A percentile compares a stretch with the other conserved stretches of the same genome.
Evolutionary conservation across 805 yeast genomes (phyloP).

Genomic region (Starmerella geochares): DNA sequence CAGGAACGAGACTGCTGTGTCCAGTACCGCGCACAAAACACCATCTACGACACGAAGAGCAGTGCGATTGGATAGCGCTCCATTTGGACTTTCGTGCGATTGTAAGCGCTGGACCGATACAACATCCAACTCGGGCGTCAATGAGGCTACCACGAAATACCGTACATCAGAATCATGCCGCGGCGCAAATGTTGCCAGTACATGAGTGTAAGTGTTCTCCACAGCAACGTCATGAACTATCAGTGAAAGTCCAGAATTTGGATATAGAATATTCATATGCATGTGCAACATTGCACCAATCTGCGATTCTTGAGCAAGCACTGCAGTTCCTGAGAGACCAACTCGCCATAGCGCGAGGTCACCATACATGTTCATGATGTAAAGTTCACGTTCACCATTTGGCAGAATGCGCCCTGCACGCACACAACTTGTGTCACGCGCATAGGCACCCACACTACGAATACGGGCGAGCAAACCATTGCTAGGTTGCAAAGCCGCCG

Average conservation of each 20-base stretch:
- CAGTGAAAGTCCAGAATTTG: slow-evolving; percentile 44
- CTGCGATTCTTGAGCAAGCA: slow-evolving; percentile 33
- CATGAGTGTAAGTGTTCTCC: slow-evolving; percentile 37
- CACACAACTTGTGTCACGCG: slow-evolving; percentile 46
- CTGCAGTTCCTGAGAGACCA: slow-evolving; percentile 38
- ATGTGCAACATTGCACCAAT: slow-evolving; percentile 34
- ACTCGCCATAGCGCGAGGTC: slow-evolving; percentile 42
- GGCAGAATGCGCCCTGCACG: slow-evolving; percentile 43
- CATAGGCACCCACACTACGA: slow-evolving; percentile 13
- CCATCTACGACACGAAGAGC: slow-evolving; percentile 44
- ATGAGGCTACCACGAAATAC: slow-evolving; percentile 47
- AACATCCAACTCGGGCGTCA: slow-evolving; percentile 37
- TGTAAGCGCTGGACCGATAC: slow-evolving; percentile 59
- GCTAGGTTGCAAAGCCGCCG: slow-evolving; percentile 24
- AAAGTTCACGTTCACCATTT: slow-evolving; percentile 41
- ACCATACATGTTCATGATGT: slow-evolving; percentile 38
- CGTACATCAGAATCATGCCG: slow-evolving; percentile 35
- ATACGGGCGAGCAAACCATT: slow-evolving; percentile 9
- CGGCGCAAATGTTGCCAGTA: slow-evolving; percentile 41
- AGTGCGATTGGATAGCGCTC: slow-evolving; percentile 35
- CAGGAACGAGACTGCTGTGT: slow-evolving; percentile 52
- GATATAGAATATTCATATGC: slow-evolving; percentile 40
- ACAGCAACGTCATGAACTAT: slow-evolving; percentile 55
- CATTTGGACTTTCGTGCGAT: slow-evolving; percentile 32
- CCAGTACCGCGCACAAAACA: slow-evolving; percentile 52